A percentile compares a stretch with the other conserved stretches of the same genome.
These are phyloP conservation scores for Huiozyma sinensis DNA, from an alignment of 805 yeast genomes.

Conservation along the genomic window DNA sequence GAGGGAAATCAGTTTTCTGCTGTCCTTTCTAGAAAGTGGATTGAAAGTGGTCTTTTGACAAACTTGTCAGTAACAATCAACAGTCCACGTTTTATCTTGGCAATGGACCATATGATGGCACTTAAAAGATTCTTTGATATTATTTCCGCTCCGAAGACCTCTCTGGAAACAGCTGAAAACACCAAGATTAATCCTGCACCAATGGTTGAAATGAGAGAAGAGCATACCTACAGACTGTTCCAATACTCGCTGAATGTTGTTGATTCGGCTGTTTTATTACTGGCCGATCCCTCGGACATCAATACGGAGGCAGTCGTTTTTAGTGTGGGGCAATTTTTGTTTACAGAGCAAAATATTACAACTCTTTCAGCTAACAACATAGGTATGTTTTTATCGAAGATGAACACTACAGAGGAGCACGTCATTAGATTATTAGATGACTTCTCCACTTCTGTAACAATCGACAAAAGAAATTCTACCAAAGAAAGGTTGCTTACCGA, in stretches of 20 bases:
- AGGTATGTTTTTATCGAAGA: conserved; percentile 75
- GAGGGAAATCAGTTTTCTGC: conserved; percentile 65
- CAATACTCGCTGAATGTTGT: conserved; percentile 59
- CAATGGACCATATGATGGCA: conserved; percentile 77
- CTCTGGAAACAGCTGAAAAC: conserved; percentile 2
- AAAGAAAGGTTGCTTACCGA: conserved; percentile 46
- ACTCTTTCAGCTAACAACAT: conserved; percentile 64
- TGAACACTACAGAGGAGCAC: conserved; percentile 54
- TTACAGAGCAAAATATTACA: conserved; percentile 56
- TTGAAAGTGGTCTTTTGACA: conserved; percentile 31
- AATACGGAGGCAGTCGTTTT: conserved; percentile 85
- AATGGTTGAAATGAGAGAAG: conserved; percentile 4
- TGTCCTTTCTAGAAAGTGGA: conserved; percentile 35
- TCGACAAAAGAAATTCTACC: conserved; percentile 63
- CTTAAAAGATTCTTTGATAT: conserved; percentile 34
- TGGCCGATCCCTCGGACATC: conserved; percentile 64
- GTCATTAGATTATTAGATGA: conserved; percentile 76
- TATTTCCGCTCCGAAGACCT: conserved; percentile 5
- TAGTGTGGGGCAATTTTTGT: conserved; percentile 66
- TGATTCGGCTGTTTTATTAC: conserved; percentile 63
- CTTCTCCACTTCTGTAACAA: conserved; percentile 64
- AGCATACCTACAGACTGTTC: conserved; percentile 11
- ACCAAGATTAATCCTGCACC: neutral
- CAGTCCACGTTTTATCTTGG: conserved; percentile 70
- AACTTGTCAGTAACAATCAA: conserved; percentile 56